Base-by-base conservation (phyloP, 495 filamentous ascomycete genomes). In the Trichoderma erinaceum region DNA sequence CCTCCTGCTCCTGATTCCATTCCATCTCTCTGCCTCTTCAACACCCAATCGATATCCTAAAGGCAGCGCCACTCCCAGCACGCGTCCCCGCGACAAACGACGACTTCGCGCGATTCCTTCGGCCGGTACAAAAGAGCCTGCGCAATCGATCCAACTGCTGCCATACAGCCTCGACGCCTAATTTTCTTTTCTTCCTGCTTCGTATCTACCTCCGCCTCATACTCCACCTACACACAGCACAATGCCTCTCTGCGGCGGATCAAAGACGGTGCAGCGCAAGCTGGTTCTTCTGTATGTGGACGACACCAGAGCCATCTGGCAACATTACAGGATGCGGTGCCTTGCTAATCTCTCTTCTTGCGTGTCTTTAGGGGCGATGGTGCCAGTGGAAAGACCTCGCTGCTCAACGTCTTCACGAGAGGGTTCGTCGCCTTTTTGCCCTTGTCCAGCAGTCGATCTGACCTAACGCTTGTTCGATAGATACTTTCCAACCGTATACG, bases 401-500 rank as follows among this genome's bases (percentile, higher is more conserved):
- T 97, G 70, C 78, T 99, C 78, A 99, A 99, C 78, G 95, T 99
- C 71, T 99, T 99, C 79, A 99, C 95, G 66, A 89, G 95, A 90
- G 95, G 95, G 90, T 66, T 13, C 16, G 65, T 50, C 65, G n/a
- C 21, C 43, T 96, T 81, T 71, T 85, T 79, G 35, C 63, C 44
- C 11, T 21, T 7, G 16, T 16, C 25, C 23, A 21, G 38, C 32
- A 27, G 10, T 61, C 68, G 32, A 43, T 12, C 27, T 70, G 35
- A 38, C 35, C 29, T 66, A 38, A 25, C 68, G 67, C 67, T 64
- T 67, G 16, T 18, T 43, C n/a, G 41, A 25, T 74, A 96, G 92
- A 73, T 97, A 96, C 76, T 99, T 99, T 79, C 95, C 95, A 56
- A 97, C 95, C 43, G 95, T 99, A 72, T 99, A 99, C 78, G 95